Evolutionary conservation across 345 rosid genomes (phyloP), one percentile per base, ranked within the genome.

Genomic region (Arabidopsis suecica): DNA sequence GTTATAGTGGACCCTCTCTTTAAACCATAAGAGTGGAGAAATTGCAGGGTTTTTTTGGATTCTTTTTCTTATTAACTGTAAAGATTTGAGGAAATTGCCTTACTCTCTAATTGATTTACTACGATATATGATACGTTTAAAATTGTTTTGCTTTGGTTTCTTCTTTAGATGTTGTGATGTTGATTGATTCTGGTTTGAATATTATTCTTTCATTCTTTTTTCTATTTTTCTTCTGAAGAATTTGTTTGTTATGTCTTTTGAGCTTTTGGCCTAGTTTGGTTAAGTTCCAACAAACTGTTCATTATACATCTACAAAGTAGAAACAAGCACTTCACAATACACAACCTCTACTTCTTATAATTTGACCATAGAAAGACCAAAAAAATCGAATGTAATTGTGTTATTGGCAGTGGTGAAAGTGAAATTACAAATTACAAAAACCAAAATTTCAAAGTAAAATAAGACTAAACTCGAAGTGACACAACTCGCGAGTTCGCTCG

Each of bases 1-100:
- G 93, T 49, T 84, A 63, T 61, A 79, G 77, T 3, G 83, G 88
- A 75, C 82, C 82, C 23, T 83, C 88, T 68, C 76, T 38, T 49
- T 70, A 64, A 41, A 56, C 45, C 42, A 12, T 36, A 61, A 36
- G 23, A 54, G 77, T 1, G 25, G 34, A 56, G 72, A 74, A 2
- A 47, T 42, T 76, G 59, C 74, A 56, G 68, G 38, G 9, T 13
- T 28, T 64, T 54, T 34, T 62, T 11, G 59, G 49, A 51, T 60
- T 68, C 33, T 32, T 13, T 5, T 13, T 11, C 4, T 25, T 48
- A 6, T 71, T 59, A 66, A 78, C 74, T 78, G 81, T 72, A 78
- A 78, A 76, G 80, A 69, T 76, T 72, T 66, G 69, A 72, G 63
- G 73, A 69, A 61, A 8, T 71, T 57, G 68, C 61, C 34, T 65